A percentile compares a stretch with the other conserved stretches of the same genome.
Evolutionary conservation across 2,329 filamentous ascomycete species (phyloP).

Genomic region (Alternaria tenuissima): DNA sequence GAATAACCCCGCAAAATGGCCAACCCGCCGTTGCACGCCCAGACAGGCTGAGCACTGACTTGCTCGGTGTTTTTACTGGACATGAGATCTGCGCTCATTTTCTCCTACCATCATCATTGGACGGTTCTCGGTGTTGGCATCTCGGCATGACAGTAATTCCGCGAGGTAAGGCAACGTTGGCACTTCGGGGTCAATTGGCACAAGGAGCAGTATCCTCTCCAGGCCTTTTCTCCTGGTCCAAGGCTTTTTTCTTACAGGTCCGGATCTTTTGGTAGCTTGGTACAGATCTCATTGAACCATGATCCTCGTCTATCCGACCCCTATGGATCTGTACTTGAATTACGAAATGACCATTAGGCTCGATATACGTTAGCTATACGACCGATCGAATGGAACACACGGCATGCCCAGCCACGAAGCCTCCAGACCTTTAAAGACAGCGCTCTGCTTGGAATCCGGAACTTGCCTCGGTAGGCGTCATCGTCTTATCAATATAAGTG

Average conservation of each 20-base stretch:
- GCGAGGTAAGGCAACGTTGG: neutral
- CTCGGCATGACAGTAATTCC: constrained; percentile 8
- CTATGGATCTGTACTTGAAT: neutral
- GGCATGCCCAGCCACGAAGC: neutral
- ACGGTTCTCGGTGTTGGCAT: neutral
- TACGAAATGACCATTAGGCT: neutral
- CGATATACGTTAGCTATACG: neutral
- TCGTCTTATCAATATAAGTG: constrained; percentile 8
- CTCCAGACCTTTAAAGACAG: constrained; percentile 14
- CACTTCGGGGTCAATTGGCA: neutral
- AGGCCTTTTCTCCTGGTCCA: neutral
- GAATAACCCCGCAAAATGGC: constrained; percentile 28
- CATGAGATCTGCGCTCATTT: neutral
- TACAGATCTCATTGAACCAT: neutral
- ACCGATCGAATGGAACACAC: neutral
- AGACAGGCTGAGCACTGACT: constrained; percentile 9
- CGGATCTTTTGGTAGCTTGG: constrained; percentile 2
- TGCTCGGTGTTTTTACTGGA: constrained; percentile 5
- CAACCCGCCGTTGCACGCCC: constrained; percentile 8
- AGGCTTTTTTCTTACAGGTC: neutral
- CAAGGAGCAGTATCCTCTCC: neutral
- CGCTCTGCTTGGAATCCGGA: neutral
- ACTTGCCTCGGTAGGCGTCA: constrained; percentile 11
- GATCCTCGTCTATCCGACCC: neutral
- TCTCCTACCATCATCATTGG: neutral